A percentile compares a stretch with the other conserved stretches of the same genome.
phyloP scores from a whole-genome alignment of 2,329 filamentous ascomycete genomes.

The Dactylellina sp. region DNA sequence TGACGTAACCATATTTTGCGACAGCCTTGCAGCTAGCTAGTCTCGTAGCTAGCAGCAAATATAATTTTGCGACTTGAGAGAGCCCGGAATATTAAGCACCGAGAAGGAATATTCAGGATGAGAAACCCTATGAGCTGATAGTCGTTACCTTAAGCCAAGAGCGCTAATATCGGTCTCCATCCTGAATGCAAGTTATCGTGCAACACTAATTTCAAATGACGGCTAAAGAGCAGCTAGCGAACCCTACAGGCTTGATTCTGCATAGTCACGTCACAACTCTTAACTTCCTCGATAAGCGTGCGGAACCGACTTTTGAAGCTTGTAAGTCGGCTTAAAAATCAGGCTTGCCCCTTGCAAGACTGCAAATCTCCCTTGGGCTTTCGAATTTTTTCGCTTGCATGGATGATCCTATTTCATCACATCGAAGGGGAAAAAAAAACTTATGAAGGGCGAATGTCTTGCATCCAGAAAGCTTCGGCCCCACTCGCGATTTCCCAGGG shows the following conservation, averaged over 20 bases:
- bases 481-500: background rate
- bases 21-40: too few species aligned
- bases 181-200: background rate
- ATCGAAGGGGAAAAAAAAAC: background rate
- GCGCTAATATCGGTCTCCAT: too few species aligned
- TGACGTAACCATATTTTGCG: too few species aligned
- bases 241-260: background rate
- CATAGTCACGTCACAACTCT: slow-evolving; percentile 7
- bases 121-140: too few species aligned
- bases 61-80: too few species aligned
- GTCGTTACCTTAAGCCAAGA: too few species aligned
- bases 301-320: slow-evolving; percentile 1
- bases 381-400: background rate
- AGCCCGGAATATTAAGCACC: too few species aligned
- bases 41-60: too few species aligned
- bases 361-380: too few species aligned
- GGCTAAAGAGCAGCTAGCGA: background rate
- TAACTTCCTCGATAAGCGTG: background rate
- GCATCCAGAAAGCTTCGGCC: background rate
- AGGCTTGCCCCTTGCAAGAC: background rate
- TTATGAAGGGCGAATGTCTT: background rate
- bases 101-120: too few species aligned
- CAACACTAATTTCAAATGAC: too few species aligned
- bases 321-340: background rate
- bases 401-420: background rate